Base-by-base conservation (phyloP, 2,329 filamentous ascomycete species). In the Aureobasidium sp. region DNA sequence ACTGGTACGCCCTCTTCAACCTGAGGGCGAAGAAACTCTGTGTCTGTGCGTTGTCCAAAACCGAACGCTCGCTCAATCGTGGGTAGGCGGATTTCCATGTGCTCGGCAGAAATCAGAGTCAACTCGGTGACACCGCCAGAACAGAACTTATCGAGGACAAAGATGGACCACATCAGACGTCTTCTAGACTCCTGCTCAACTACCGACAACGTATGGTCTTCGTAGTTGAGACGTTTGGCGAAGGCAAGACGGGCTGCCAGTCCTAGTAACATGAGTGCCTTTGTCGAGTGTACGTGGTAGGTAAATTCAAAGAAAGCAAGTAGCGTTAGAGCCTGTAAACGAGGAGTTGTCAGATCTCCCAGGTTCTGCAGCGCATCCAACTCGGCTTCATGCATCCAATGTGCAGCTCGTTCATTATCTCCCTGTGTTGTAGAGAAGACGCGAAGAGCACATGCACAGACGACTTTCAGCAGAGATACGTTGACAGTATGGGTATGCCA, bases 111-210 rank as follows among this genome's bases (percentile, higher is more conserved):
- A 9, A 48, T 13, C 10, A 59, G 16, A 10, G 44, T 59, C 34
- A 59, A 4, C 34, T 59, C 55, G 10, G 15, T 10, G 8, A 59
- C 21, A 13, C 55, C 55, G 7, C 55, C 55, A 21, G 55, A 59
- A 36, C 44, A 59, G 16, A 59, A 49, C 34, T 59, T 59, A 32
- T 59, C 55, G 10, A 59, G 55, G 32, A 59, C 44, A 32, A 59
- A 59, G 25, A 59, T 32, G 5, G 55, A 39, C 55, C 55, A 59
- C 55, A 59, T 49, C 8, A 59, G 32, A 25, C 55, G 55, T 49
- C 55, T 49, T 36, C 44, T 44, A 13, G 55, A 59, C 16, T 59
- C 55, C 16, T 59, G 55, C 34, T 59, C 55, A 10, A 59, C 55
- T 16, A 59, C 15, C 10, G 44, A 49, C 25, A 49, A 34, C 1